Conservation (phyloP, 1,284 basidiomycete genomes). For the Coniferiporia sulphurascens region DNA sequence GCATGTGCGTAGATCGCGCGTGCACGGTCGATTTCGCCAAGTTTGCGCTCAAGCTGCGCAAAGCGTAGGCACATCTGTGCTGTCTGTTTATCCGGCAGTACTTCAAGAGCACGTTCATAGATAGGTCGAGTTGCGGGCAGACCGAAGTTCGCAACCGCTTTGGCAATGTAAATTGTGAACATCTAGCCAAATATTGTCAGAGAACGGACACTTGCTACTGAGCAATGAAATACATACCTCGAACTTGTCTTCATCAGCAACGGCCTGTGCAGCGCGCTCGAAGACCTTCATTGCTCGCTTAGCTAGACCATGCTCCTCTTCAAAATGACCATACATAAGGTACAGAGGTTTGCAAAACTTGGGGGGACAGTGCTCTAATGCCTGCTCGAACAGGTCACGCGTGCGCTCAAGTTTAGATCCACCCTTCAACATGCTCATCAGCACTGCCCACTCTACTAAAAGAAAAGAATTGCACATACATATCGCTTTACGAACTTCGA, state of each 20-base stretch:
- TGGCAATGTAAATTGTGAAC: slow-evolving; percentile 97
- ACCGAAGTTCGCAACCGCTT: slow-evolving; percentile 93
- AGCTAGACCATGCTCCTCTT: slow-evolving; percentile 93
- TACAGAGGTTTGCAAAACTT: slow-evolving; percentile 95
- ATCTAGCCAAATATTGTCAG: slow-evolving; percentile 48
- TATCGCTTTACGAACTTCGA: slow-evolving; percentile 97
- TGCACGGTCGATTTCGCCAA: slow-evolving; percentile 98
- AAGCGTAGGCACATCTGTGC: slow-evolving; percentile 98
- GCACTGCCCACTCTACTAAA: background rate
- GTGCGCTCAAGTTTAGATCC: slow-evolving; percentile 93
- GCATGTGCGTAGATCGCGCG: slow-evolving; percentile 96
- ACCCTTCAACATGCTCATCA: slow-evolving; percentile 44
- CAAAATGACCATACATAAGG: slow-evolving; percentile 92
- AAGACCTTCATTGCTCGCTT: slow-evolving; percentile 97
- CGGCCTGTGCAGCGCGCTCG: slow-evolving; percentile 85
- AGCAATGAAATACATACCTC: slow-evolving; percentile 56
- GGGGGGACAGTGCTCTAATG: slow-evolving; percentile 91
- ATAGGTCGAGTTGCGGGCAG: slow-evolving; percentile 95
- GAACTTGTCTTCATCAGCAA: slow-evolving; percentile 89
- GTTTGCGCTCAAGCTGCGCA: slow-evolving; percentile 92
- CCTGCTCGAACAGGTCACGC: slow-evolving; percentile 96
- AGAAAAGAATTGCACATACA: slow-evolving; percentile 42
- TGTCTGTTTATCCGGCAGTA: slow-evolving; percentile 88
- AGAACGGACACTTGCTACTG: background rate
- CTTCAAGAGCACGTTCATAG: slow-evolving; percentile 95